Evolutionary conservation across 495 filamentous ascomycete species (phyloP), one percentile per base, ranked within the genome.

Genomic region (Aspergillus diversus): DNA sequence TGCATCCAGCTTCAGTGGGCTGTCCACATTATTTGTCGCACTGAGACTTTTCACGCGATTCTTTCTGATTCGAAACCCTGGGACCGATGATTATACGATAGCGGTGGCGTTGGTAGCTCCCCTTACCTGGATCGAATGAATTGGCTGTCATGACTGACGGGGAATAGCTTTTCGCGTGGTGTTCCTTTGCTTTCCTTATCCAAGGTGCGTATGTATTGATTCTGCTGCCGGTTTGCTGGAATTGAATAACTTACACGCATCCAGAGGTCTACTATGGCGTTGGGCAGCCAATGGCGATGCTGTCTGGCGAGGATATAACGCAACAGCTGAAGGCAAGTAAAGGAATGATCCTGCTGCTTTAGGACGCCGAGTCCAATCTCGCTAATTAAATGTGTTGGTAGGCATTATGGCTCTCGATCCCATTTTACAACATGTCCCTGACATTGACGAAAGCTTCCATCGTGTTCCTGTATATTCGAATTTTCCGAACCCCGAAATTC

Each of bases 261-360:
- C 11, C 32, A 55, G 52, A 55, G 52, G 52, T 55, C 34, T 11
- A 55, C 32, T 55, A 55, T 55, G 52, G 52, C 52, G 52, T 55
- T 15, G 52, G 52, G 15, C 52, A 55, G 33, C 52, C 52, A 12
- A 55, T 55, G 52, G 52, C 52, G 7, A 11, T 5, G 5, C 32
- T 55, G 8, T 33, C 17, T 11, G 52, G n/a, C 1, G 52, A 55
- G 52, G 17, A 55, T 0, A 55, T 55, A 0, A 7, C 15, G 6
- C 6, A 11, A 4, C 52, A 55, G 52, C 1, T 55, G 7, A 55
- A 55, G 34, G 39, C 9, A 43, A 9, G 39, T 8, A 4, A 8
- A 12, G 39, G n/a, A n/a, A 8, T 43, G 0, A 11, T 4, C n/a
- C n/a, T n/a, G n/a, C n/a, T n/a, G n/a, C n/a, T n/a, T n/a, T n/a